These are phyloP conservation scores for Cryptosporidium sp. DNA, from an alignment of 169 alveolate genomes.

Conservation along the genomic window DNA sequence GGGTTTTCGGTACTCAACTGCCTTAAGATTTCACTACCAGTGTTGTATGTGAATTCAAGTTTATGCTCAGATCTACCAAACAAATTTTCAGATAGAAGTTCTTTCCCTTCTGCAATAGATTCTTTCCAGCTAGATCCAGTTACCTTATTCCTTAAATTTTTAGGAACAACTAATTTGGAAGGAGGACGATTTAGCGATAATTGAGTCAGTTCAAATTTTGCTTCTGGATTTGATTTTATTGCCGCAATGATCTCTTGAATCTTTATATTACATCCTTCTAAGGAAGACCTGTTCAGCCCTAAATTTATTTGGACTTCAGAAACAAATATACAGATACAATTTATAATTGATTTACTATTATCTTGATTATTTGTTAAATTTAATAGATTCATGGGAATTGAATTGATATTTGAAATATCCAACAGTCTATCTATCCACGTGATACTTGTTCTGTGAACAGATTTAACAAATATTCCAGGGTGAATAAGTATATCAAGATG, in stretches of 20 bases:
- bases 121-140: slow-evolving; percentile 43
- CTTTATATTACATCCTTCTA: background rate
- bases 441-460: slow-evolving; percentile 6
- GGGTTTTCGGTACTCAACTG: background rate
- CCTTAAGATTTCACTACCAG: slow-evolving; percentile 24
- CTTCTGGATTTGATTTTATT: slow-evolving; percentile 14
- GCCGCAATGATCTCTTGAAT: slow-evolving; percentile 7
- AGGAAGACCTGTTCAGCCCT: background rate
- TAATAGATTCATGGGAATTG: slow-evolving; percentile 4
- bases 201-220: slow-evolving; percentile 50
- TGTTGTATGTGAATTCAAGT: background rate
- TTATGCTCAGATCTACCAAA: background rate
- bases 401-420: background rate
- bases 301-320: slow-evolving; percentile 27
- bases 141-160: background rate
- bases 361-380: background rate
- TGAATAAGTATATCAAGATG: slow-evolving; percentile 6
- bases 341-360: background rate
- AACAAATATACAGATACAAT: slow-evolving; percentile 53
- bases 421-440: slow-evolving; percentile 3
- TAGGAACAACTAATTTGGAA: slow-evolving; percentile 44
- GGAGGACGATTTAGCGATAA: slow-evolving; percentile 25
- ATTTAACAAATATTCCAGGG: slow-evolving; percentile 20
- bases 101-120: slow-evolving; percentile 60
- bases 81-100: background rate